Conservation (phyloP, 2,329 filamentous ascomycete species). For the Setomelanomma holmii region DNA sequence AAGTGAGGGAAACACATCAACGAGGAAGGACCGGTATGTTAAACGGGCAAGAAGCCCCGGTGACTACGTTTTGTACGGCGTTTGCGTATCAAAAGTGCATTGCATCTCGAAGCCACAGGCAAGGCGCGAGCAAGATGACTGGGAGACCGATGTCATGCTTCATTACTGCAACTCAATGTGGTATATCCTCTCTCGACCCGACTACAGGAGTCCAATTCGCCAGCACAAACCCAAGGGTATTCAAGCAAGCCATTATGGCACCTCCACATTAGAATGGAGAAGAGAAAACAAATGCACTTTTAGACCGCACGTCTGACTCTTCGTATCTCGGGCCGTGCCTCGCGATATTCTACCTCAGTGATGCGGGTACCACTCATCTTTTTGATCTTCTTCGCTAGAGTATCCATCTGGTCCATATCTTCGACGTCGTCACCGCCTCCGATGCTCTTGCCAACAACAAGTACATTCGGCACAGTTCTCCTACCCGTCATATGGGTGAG, state of each 20-base stretch:
- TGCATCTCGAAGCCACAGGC: too few species aligned
- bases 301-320: constrained; percentile 14
- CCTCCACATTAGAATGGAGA: constrained; percentile 3
- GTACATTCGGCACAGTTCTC: constrained; percentile 87
- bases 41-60: too few species aligned
- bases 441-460: constrained; percentile 86
- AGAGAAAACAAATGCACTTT: background rate
- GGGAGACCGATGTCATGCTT: background rate
- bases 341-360: constrained; percentile 38
- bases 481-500: constrained; percentile 78
- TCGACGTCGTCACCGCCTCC: constrained; percentile 89
- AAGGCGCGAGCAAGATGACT: too few species aligned
- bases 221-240: constrained; percentile 11
- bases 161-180: background rate
- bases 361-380: constrained; percentile 75
- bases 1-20: background rate
- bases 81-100: too few species aligned
- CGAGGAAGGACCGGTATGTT: too few species aligned
- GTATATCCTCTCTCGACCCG: background rate
- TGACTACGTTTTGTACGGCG: too few species aligned
- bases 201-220: background rate
- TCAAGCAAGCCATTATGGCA: background rate
- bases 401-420: constrained; percentile 67
- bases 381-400: constrained; percentile 74
- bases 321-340: constrained; percentile 14